Conservation (phyloP, 2,329 filamentous ascomycete genomes). For the Aspergillus uvarum region DNA sequence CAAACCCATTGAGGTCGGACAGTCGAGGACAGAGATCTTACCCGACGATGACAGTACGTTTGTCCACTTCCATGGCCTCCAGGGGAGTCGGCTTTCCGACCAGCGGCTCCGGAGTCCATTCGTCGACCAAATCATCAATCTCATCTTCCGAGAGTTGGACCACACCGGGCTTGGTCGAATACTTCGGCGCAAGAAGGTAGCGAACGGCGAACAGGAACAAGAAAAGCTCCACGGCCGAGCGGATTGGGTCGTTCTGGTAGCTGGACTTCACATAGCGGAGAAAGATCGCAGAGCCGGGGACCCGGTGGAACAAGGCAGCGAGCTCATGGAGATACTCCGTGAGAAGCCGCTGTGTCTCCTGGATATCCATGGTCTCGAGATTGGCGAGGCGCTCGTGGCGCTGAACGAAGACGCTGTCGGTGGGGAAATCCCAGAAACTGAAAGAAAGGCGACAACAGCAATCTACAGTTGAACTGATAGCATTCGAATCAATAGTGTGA, state of each 20-base stretch:
- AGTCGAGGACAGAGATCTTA: slow-evolving; percentile 43
- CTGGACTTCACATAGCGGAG: slow-evolving; percentile 94
- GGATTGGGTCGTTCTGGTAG: slow-evolving; percentile 94
- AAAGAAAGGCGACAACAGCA: slow-evolving; percentile 18
- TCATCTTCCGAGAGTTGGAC: slow-evolving; percentile 91
- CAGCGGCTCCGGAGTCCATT: slow-evolving; percentile 93
- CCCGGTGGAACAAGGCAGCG: slow-evolving; percentile 73
- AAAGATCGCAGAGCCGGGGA: slow-evolving; percentile 91
- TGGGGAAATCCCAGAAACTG: slow-evolving; percentile 14
- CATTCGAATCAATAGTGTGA: slow-evolving; percentile 2
- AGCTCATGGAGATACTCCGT: slow-evolving; percentile 56
- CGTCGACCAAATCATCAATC: slow-evolving; percentile 93
- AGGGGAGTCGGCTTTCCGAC: slow-evolving; percentile 71
- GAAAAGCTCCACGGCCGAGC: slow-evolving; percentile 88
- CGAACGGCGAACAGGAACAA: slow-evolving; percentile 93
- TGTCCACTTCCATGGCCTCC: slow-evolving; percentile 81
- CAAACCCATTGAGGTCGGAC: too few relatives aligned
- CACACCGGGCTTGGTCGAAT: slow-evolving; percentile 88
- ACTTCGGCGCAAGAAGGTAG: slow-evolving; percentile 87
- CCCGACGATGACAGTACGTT: slow-evolving; percentile 83
- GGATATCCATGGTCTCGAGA: slow-evolving; percentile 53
- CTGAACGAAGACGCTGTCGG: not conserved
- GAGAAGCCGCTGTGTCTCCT: slow-evolving; percentile 56
- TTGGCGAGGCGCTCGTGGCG: slow-evolving; percentile 14
- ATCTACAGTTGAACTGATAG: slow-evolving; percentile 12